Conservation (phyloP, 2,329 filamentous ascomycete genomes). For the Curvularia lunata region DNA sequence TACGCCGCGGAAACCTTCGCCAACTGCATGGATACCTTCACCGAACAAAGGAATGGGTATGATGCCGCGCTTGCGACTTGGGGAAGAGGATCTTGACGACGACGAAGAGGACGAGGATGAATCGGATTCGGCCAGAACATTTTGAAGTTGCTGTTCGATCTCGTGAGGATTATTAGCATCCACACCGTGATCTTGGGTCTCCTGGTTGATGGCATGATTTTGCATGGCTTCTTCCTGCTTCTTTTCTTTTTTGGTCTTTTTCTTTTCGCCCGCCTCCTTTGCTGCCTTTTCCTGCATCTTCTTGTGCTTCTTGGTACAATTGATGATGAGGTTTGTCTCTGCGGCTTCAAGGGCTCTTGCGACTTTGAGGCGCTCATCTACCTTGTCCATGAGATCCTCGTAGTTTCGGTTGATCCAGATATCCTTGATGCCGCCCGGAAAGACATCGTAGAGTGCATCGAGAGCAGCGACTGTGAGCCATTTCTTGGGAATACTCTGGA, state of each 20-base stretch:
- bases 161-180: conserved; percentile 65
- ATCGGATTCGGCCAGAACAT: conserved; percentile 49
- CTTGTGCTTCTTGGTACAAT: conserved; percentile 79
- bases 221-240: conserved; percentile 69
- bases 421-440: conserved; percentile 91
- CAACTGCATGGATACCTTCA: conserved; percentile 50
- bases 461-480: conserved; percentile 88
- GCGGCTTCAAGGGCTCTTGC: conserved; percentile 77
- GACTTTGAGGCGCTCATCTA: conserved; percentile 74
- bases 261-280: conserved; percentile 63
- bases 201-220: conserved; percentile 58
- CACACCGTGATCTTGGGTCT: conserved; percentile 60
- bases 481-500: conserved; percentile 86
- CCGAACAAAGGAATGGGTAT: conserved; percentile 58
- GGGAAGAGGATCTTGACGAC: conserved; percentile 44
- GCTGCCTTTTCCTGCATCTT: conserved; percentile 72
- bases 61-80: conserved; percentile 36
- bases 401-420: conserved; percentile 96
- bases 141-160: conserved; percentile 57
- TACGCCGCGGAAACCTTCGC: conserved; percentile 57
- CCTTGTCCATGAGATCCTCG: conserved; percentile 81
- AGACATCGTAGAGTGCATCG: conserved; percentile 87
- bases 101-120: conserved; percentile 45
- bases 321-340: conserved; percentile 82
- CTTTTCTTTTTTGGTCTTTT: conserved; percentile 58